Evolutionary conservation across 116 monocot genomes (phyloP), one percentile per base, ranked within the genome.

Genomic region (Cymodocea nodosa): DNA sequence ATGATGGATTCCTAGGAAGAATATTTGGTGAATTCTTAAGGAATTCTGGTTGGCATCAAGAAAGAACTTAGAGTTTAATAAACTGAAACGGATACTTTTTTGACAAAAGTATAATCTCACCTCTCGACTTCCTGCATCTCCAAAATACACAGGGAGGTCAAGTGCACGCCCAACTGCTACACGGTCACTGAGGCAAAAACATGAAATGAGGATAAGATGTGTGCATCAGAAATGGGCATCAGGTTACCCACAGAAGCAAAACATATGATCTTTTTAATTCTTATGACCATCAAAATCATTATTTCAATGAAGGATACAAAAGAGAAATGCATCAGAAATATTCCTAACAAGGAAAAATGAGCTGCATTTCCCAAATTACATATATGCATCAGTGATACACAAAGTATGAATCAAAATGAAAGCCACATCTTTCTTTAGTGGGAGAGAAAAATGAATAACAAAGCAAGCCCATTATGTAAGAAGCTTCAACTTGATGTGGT

Each of bases 81-180:
- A 44, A 44, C 9, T 44, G 44, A 44, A 44, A 44, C 11, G 5
- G 11, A 44, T 44, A 11, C 44, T 11, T 44, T 44, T 56, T 67
- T 36, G 30, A 30, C 15, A 58, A 15, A 44, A 62, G 23, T 57
- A 55, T 15, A 64, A 48, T 71, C 67, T 76, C 68, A 90, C 95
- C 90, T 95, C 95, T 74, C 95, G 83, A 65, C 90, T 95, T 34
- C 95, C 95, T 19, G 95, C 95, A 78, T 95, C 95, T 67, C 95
- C 95, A 83, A 95, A 95, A 76, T 85, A 95, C 50, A 90, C 95
- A 25, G 95, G 90, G 48, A 95, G 76, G 50, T 90, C 95, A 64
- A 95, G 83, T 59, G 95, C 90, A 68, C 95, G 95, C 4, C 95
- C 95, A 73, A 78, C 77, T 18, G 90, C 81, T 15, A 95, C 95